Evolutionary conservation across 257 asterid genomes (phyloP).

Genomic region (Scutellaria baicalensis): DNA sequence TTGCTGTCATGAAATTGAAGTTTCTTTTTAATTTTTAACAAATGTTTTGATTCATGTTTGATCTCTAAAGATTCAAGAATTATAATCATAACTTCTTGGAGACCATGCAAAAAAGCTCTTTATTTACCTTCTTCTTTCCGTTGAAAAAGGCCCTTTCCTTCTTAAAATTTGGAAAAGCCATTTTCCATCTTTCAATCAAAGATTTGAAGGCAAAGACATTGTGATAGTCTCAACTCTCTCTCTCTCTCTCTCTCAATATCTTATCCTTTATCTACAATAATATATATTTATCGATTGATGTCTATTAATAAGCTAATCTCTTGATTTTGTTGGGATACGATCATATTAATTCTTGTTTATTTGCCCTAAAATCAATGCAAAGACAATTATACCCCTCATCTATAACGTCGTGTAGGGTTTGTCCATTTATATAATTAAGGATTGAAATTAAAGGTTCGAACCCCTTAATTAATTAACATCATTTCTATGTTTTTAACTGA

Average conservation of each 20-base stretch:
- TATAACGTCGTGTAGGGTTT: too few relatives aligned
- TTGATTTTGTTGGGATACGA: too few relatives aligned
- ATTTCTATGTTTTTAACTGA: too few relatives aligned
- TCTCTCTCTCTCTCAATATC: background rate
- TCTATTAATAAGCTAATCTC: too few relatives aligned
- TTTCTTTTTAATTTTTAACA: background rate
- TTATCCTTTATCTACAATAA: background rate
- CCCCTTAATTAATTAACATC: too few relatives aligned
- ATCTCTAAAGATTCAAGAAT: constrained; percentile 47
- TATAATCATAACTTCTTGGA: constrained; percentile 63
- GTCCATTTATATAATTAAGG: too few relatives aligned
- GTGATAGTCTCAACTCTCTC: background rate
- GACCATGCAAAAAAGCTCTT: constrained; percentile 68
- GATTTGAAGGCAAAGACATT: constrained; percentile 19
- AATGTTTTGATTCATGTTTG: background rate
- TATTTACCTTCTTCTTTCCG: constrained; percentile 27
- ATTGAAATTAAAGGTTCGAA: too few relatives aligned
- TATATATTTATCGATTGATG: background rate
- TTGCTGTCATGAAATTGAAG: constrained; percentile 42
- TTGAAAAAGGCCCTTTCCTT: constrained; percentile 38
- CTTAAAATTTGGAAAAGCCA: constrained; percentile 24
- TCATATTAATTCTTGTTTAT: too few relatives aligned
- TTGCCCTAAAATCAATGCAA: too few relatives aligned
- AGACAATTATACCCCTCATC: too few relatives aligned
- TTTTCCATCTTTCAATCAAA: constrained; percentile 31